Conservation (phyloP, 2,329 filamentous ascomycete species). For the Cladosporium sphaerospermum region DNA sequence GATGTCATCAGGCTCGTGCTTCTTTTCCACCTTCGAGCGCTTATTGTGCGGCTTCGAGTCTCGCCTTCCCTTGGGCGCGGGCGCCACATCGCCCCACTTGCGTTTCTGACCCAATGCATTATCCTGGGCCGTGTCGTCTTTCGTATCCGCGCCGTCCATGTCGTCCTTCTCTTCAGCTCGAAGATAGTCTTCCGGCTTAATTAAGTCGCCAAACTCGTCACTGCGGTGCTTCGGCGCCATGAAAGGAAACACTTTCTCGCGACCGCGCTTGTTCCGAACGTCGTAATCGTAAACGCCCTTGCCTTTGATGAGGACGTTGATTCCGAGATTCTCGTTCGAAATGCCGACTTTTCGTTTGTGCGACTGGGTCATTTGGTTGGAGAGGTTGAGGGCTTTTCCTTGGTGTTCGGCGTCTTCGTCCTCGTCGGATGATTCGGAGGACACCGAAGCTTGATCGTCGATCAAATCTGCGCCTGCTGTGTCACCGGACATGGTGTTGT, state of each 20-base stretch:
- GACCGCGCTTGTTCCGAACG: slow-evolving; percentile 81
- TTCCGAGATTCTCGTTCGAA: slow-evolving; percentile 82
- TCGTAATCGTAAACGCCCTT: slow-evolving; percentile 93
- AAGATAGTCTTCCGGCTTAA: slow-evolving; percentile 88
- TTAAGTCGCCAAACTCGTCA: slow-evolving; percentile 91
- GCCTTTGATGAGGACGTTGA: slow-evolving; percentile 76
- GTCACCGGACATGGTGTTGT: slow-evolving; percentile 61
- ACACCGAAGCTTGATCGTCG: slow-evolving; percentile 72
- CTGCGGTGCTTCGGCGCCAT: slow-evolving; percentile 69
- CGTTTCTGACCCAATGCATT: slow-evolving; percentile 75
- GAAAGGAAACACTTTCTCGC: slow-evolving; percentile 88
- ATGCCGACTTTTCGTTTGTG: slow-evolving; percentile 74
- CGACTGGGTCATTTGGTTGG: slow-evolving; percentile 75
- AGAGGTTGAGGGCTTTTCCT: slow-evolving; percentile 83
- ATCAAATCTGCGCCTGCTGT: slow-evolving; percentile 55
- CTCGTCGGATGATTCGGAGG: slow-evolving; percentile 79
- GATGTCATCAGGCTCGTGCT: slow-evolving; percentile 30
- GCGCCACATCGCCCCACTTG: slow-evolving; percentile 74
- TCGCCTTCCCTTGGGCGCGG: slow-evolving; percentile 15
- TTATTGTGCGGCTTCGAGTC: slow-evolving; percentile 43
- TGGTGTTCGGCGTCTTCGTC: slow-evolving; percentile 87
- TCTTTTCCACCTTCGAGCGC: slow-evolving; percentile 49
- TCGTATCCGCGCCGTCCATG: slow-evolving; percentile 59
- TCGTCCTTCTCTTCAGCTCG: slow-evolving; percentile 86
- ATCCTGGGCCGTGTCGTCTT: slow-evolving; percentile 45